phyloP scores from a whole-genome alignment of 2,329 filamentous ascomycete genomes.

The Cordyceps cateniannulata region DNA sequence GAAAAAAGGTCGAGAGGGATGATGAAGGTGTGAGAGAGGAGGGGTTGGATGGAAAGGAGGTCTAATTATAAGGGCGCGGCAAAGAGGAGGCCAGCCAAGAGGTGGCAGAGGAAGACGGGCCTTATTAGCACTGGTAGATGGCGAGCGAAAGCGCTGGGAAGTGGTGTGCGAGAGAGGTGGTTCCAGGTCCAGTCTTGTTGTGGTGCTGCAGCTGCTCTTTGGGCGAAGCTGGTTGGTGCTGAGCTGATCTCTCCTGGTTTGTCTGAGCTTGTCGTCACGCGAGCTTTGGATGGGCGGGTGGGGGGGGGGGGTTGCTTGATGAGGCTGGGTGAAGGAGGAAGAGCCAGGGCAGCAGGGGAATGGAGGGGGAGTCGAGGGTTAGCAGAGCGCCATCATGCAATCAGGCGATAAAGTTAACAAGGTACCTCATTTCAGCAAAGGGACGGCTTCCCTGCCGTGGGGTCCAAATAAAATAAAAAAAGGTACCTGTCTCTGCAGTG shows the following conservation, averaged over 20 bases:
- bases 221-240: not conserved
- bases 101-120: not conserved
- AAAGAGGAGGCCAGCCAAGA: not conserved
- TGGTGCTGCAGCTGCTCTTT: not conserved
- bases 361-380: not conserved
- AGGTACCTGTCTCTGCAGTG: not conserved
- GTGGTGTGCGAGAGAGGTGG: too few species aligned
- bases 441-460: not conserved
- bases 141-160: not conserved
- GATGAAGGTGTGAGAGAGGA: slow-evolving; percentile 7
- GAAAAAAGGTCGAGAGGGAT: not conserved
- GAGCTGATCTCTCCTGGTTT: not conserved
- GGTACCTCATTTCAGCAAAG: not conserved
- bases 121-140: not conserved
- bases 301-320: not conserved
- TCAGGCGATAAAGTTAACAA: not conserved
- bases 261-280: slow-evolving; percentile 12
- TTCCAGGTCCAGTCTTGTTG: not conserved
- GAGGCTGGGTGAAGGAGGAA: not conserved
- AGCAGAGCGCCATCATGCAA: not conserved
- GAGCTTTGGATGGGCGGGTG: not conserved
- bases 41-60: slow-evolving; percentile 9
- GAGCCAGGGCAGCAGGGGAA: too few species aligned
- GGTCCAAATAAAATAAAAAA: not conserved
- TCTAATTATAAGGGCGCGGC: slow-evolving; percentile 12